Percentiles rank a stretch among this genome's conserved stretches.
These are phyloP conservation scores for Tuber umbilicatum DNA, from an alignment of 495 filamentous ascomycete genomes.

Conservation along the genomic window DNA sequence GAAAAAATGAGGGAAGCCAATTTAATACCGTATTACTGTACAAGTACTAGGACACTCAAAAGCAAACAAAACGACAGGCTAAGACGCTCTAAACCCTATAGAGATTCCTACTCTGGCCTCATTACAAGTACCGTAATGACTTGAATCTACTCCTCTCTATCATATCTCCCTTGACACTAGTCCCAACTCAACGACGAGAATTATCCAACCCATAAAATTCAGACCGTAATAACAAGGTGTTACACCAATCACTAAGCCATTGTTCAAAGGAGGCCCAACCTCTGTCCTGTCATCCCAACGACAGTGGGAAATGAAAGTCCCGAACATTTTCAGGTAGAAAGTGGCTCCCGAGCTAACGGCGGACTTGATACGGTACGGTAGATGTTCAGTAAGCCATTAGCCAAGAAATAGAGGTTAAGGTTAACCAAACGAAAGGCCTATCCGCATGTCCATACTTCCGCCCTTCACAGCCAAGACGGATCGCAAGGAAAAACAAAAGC, in stretches of 20 bases:
- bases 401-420: background rate
- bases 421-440: background rate
- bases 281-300: background rate
- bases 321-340: background rate
- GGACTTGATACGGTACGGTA: no score
- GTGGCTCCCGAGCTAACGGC: background rate
- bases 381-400: background rate
- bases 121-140: no score
- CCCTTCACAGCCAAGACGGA: background rate
- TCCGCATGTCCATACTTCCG: background rate
- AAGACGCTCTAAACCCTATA: background rate
- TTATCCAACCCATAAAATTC: background rate
- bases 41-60: background rate
- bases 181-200: background rate
- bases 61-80: background rate
- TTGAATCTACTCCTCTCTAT: background rate
- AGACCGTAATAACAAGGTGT: background rate
- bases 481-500: background rate
- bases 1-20: background rate
- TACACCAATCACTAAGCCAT: background rate
- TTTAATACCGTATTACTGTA: no score
- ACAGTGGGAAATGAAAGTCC: background rate
- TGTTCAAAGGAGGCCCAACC: background rate
- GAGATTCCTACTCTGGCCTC: background rate
- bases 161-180: background rate